A percentile compares a stretch with the other conserved stretches of the same genome.
Evolutionary conservation across 164 flowering plant genomes (phyloP).

Genomic region (Dillenia suffruticosa): DNA sequence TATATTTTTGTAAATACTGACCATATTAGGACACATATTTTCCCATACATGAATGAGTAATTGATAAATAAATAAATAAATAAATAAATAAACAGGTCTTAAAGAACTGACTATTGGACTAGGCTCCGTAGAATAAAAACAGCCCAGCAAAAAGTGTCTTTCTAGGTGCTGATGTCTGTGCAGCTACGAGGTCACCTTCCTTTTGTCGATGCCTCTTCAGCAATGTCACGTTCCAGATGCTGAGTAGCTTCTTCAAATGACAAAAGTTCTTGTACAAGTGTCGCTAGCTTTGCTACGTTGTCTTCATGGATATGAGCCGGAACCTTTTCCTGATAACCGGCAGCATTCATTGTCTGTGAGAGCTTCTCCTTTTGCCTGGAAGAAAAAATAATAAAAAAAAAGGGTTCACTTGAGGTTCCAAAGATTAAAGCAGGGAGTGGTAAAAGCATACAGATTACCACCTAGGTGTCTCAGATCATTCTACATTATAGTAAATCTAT

Average conservation of each 20-base stretch:
- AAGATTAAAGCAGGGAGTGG: not conserved
- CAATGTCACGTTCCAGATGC: constrained; percentile 28
- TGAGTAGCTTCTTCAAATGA: constrained; percentile 40
- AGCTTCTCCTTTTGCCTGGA: constrained; percentile 69
- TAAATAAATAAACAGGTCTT: no score
- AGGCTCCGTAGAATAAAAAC: no score
- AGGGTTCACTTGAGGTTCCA: not conserved
- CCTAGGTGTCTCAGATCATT: not conserved
- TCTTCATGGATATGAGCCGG: constrained; percentile 53
- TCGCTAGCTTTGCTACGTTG: constrained; percentile 42
- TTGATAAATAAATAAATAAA: no score
- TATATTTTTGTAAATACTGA: no score
- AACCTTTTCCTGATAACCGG: constrained; percentile 77
- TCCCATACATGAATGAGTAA: no score
- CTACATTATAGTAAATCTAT: not conserved
- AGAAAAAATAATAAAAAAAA: not conserved
- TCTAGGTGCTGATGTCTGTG: no score
- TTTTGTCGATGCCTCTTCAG: constrained; percentile 4
- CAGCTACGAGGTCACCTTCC: not conserved
- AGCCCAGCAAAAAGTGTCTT: no score
- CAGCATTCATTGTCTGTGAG: constrained; percentile 41
- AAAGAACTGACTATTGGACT: no score
- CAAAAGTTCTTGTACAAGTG: constrained; percentile 52
- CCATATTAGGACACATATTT: no score
- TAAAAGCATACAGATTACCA: not conserved